phyloP scores from a whole-genome alignment of 345 rosid genomes.

The Sapria himalayana region DNA sequence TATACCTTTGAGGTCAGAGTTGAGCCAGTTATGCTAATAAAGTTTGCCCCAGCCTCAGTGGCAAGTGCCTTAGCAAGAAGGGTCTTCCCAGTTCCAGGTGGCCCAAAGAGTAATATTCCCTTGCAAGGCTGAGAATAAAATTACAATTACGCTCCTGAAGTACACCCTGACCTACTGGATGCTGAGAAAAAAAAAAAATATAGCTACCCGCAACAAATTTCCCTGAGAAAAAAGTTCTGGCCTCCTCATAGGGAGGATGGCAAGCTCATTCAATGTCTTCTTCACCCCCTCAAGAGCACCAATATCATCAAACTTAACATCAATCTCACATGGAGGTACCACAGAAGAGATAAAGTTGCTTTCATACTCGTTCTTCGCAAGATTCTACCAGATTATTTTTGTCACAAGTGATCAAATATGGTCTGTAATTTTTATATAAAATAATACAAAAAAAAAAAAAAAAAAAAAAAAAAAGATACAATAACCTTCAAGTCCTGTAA shows the following conservation, averaged over 20 bases:
- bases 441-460: not conserved
- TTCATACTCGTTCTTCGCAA: constrained; percentile 85
- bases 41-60: constrained; percentile 93
- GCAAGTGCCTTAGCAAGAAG: constrained; percentile 95
- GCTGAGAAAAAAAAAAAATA: constrained; percentile 1
- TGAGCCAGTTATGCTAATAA: constrained; percentile 93
- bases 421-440: not conserved
- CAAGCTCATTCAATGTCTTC: constrained; percentile 78
- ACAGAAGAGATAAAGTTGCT: constrained; percentile 75
- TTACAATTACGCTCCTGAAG: no score
- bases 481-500: constrained; percentile 69
- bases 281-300: constrained; percentile 98
- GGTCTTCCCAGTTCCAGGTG: constrained; percentile 99
- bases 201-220: constrained; percentile 66
- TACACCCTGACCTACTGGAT: no score
- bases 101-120: constrained; percentile 95
- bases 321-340: constrained; percentile 86
- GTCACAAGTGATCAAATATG: constrained; percentile 9
- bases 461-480: constrained; percentile 6
- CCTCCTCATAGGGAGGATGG: constrained; percentile 96
- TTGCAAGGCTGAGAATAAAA: constrained; percentile 62
- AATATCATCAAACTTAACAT: constrained; percentile 74
- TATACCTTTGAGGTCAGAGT: constrained; percentile 89
- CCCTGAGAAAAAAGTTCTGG: constrained; percentile 86
- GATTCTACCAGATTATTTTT: constrained; percentile 26